Evolutionary conservation across 2,329 filamentous ascomycete genomes (phyloP).

Genomic region (Sclerotinia nivalis): DNA sequence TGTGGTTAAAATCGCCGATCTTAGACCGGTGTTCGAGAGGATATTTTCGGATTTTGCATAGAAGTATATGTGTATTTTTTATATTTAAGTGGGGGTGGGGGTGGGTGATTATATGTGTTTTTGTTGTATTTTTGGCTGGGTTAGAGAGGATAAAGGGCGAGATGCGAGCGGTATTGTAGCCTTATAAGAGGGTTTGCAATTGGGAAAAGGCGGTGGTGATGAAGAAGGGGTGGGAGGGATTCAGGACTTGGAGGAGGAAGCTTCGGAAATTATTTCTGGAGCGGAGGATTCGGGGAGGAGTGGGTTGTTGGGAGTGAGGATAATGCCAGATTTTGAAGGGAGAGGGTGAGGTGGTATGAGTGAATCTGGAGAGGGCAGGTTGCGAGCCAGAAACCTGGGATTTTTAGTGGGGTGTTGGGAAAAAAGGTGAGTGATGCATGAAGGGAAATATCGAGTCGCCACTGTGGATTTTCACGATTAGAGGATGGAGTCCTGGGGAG

Average conservation of each 20-base stretch:
- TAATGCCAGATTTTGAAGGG: slow-evolving; percentile 33
- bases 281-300: slow-evolving; percentile 50
- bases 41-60: too few species aligned
- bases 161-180: slow-evolving; percentile 5
- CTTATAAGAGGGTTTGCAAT: slow-evolving; percentile 6
- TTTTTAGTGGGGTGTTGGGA: too few species aligned
- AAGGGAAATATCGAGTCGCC: not conserved
- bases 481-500: not conserved
- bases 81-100: too few species aligned
- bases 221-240: slow-evolving; percentile 32
- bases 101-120: too few species aligned
- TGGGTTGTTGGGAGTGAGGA: slow-evolving; percentile 51
- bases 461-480: not conserved
- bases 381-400: not conserved
- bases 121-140: not conserved
- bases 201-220: slow-evolving; percentile 1
- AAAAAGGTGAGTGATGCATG: too few species aligned
- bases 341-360: not conserved
- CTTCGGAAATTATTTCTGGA: slow-evolving; percentile 48
- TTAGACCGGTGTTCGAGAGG: too few species aligned
- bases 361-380: not conserved
- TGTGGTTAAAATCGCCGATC: too few species aligned
- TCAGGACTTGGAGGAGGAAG: slow-evolving; percentile 52
- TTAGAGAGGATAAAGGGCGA: not conserved
- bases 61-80: too few species aligned